Conservation (phyloP, 1,284 basidiomycete species). For the Termitomyces sp. region DNA sequence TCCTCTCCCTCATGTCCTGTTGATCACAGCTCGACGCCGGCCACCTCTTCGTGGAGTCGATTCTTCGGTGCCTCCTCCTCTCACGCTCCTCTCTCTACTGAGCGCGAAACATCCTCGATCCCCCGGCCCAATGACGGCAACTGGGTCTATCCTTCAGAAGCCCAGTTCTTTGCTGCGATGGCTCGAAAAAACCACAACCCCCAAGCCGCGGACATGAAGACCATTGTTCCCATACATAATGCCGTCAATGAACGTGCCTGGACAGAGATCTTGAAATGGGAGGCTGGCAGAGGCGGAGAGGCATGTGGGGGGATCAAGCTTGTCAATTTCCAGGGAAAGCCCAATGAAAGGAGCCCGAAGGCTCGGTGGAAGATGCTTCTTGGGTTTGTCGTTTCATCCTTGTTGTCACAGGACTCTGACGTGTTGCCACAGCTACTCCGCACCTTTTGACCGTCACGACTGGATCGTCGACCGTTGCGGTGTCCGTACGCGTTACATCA, state of each 20-base stretch:
- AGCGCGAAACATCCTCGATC: conserved; percentile 86
- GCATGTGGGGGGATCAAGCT: conserved; percentile 81
- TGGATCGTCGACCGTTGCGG: conserved; percentile 96
- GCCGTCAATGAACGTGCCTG: conserved; percentile 98
- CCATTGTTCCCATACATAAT: conserved; percentile 98
- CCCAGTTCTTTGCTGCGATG: conserved; percentile 96
- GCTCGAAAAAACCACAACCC: conserved; percentile 88
- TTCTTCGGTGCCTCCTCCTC: conserved; percentile 34
- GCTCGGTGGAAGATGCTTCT: conserved; percentile 80
- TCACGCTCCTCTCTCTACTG: conserved; percentile 41
- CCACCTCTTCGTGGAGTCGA: conserved; percentile 48
- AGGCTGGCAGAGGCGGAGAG: conserved; percentile 72
- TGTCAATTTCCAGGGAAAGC: conserved; percentile 82
- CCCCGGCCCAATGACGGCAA: conserved; percentile 67
- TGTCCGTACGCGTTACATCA: conserved; percentile 86
- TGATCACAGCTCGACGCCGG: conserved; percentile 44
- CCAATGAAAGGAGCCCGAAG: conserved; percentile 71
- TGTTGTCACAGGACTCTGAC: not conserved
- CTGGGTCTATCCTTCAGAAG: conserved; percentile 98
- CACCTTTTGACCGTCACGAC: conserved; percentile 96
- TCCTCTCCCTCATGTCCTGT: conserved; percentile 44
- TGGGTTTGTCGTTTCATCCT: conserved; percentile 57
- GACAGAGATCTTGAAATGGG: conserved; percentile 89
- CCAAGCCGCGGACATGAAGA: conserved; percentile 82
- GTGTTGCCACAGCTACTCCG: conserved; percentile 62